Evolutionary conservation across 306 rosid species (phyloP).

Genomic region (Casuarina glauca): DNA sequence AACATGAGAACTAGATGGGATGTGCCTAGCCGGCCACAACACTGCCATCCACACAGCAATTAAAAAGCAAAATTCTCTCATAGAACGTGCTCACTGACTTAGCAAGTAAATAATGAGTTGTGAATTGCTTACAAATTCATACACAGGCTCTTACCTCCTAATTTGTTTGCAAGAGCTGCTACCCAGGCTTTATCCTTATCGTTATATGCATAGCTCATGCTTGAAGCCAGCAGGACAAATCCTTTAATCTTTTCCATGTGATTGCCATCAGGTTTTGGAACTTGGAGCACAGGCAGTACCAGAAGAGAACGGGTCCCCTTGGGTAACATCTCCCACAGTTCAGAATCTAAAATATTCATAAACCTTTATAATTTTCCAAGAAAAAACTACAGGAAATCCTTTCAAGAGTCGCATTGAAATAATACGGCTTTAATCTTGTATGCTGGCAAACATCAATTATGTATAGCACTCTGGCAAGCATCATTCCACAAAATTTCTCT

Average conservation of each 20-base stretch:
- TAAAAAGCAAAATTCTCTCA: conserved; percentile 3
- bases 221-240: conserved; percentile 67
- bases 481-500: not conserved
- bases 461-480: not conserved
- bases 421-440: not conserved
- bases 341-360: conserved; percentile 59
- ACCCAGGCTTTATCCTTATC: conserved; percentile 83
- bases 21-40: not conserved
- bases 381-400: conserved; percentile 7
- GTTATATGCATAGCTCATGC: conserved; percentile 70
- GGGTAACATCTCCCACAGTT: conserved; percentile 68
- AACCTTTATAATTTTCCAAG: conserved; percentile 28
- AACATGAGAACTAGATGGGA: conserved; percentile 10
- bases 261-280: conserved; percentile 25
- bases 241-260: conserved; percentile 44
- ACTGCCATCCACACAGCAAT: not conserved
- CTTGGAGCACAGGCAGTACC: conserved; percentile 63
- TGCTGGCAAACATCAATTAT: not conserved
- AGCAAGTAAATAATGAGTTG: conserved; percentile 1
- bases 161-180: conserved; percentile 67
- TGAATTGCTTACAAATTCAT: conserved; percentile 21
- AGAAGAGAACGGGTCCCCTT: conserved; percentile 69
- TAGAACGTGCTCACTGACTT: not conserved
- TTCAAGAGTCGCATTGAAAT: not conserved
- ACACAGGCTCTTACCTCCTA: conserved; percentile 36